Base-by-base conservation (phyloP, 805 yeast species). In the Kurtzmaniella cleridarum region DNA sequence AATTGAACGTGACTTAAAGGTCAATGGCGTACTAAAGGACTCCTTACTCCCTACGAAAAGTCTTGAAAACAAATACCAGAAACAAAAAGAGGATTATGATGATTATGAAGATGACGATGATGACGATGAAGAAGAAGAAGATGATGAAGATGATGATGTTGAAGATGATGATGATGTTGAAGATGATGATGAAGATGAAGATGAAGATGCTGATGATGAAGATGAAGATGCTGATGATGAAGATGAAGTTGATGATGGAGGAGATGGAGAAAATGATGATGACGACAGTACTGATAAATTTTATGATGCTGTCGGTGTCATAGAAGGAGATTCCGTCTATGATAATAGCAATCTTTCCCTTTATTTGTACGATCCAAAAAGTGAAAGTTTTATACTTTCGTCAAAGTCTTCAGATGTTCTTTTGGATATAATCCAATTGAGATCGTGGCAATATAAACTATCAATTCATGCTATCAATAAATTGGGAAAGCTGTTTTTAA, bases 401-500 rank as follows among this genome's bases (percentile, higher is more conserved):
- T 64, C 60, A 1, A 41, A 57, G 1, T 35, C 50, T 1, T 64
- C 64, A 1, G 45, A 44, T 0, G 74, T 68, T 2, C 24, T 20
- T 20, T 20, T 20, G 8, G 24, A 20, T 8, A 48, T 33, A 12
- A 26, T 50, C 3, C 45, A 49, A 2, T 50, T 85, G 3, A 41
- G 66, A 3, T 78, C 75, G 32, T 84, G 74, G 70, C 60, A 67
- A 23, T 85, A 65, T 51, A 69, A 76, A 62, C 54, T 88, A 27
- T 72, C 73, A 8, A 60, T 81, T 7, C 51, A 54, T 9, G 54
- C 45, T 11, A 27, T 41, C 16, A 29, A 39, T 30, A 24, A 20
- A 11, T 12, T 15, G 5, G 24, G 24, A 20, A 20, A 20, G 24
- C 24, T 20, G 24, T 20, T 20, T 20, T 5, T 24, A 24, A 44